Base-by-base conservation (phyloP, 805 yeast genomes). In the Candida lessepsii region DNA sequence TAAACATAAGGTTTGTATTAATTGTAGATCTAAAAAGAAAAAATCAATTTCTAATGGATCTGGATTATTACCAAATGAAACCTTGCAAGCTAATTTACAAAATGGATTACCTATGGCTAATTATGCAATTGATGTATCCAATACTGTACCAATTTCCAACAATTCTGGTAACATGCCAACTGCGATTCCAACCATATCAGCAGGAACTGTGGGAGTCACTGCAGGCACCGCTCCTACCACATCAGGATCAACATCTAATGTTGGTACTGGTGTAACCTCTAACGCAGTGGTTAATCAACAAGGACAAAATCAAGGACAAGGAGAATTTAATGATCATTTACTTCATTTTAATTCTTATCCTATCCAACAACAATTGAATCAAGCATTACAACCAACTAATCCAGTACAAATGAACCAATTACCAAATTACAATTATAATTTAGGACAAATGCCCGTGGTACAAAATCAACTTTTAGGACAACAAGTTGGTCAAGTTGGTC, bases 11-110 rank as follows among this genome's bases (percentile, higher is more conserved):
- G 81, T 79, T 14, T 81, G 87, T 53, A 40, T 51, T 8, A 53
- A 51, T 20, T 81, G 87, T 53, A 66, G 86, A 32, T 67, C 63
- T 46, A 61, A 78, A 51, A 75, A 79, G 65, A 78, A 73, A 61
- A 67, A 67, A 49, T 32, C 36, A n/a, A 24, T 37, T 20, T 29
- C 40, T 16, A 32, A 15, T 27, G 37, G 30, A n/a, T 10, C 27
- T 2, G 21, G 33, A 3, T 14, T 36, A 15, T 27, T 36, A 15
- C 31, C 31, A 13, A 15, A 10, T 36, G 27, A 27, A 23, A 17
- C n/a, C 2, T 27, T 36, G 21, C 23, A 25, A 16, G 16, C 10
- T 25, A 14, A 14, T 21, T 34, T 34, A 11, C 33, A 17, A 18
- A 29, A 17, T 15, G 33, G 33, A 11, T 29, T 29, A 18, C 24